These are phyloP conservation scores for Coemansia sp. DNA, from an alignment of 192 early-diverging fungal species.

Conservation along the genomic window DNA sequence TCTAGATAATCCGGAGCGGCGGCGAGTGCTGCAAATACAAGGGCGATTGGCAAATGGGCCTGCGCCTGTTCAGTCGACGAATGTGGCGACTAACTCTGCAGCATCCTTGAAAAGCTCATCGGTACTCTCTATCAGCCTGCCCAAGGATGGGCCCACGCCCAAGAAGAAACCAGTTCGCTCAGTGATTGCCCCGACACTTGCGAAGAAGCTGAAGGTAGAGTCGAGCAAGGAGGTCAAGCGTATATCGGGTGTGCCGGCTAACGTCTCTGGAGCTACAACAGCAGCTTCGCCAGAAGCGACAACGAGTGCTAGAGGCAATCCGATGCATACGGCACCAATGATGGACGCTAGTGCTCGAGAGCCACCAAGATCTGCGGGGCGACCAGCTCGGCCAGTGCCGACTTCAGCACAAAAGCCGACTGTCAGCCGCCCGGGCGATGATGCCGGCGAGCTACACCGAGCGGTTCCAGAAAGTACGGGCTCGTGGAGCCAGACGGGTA, in stretches of 20 bases:
- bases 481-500: not conserved
- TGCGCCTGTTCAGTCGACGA: not conserved
- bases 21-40: slow-evolving; percentile 15
- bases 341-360: not conserved
- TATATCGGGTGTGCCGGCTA: not conserved
- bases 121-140: slow-evolving; percentile 10
- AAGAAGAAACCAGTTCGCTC: slow-evolving; percentile 44
- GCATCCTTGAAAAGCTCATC: slow-evolving; percentile 6
- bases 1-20: slow-evolving; percentile 55
- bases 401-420: not conserved
- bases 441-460: not conserved
- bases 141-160: slow-evolving; percentile 18
- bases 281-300: not conserved
- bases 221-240: slow-evolving; percentile 15
- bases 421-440: not conserved
- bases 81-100: not conserved
- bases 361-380: not conserved
- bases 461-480: not conserved
- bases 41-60: slow-evolving; percentile 10
- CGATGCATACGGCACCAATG: not conserved
- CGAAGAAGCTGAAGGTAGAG: slow-evolving; percentile 16
- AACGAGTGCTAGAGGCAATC: not conserved
- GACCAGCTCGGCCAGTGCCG: slow-evolving; percentile 11
- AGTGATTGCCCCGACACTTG: slow-evolving; percentile 34
- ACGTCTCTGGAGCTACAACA: not conserved